Base-by-base conservation (phyloP, 106 monocot genomes). In the Apostasia ramifera region DNA sequence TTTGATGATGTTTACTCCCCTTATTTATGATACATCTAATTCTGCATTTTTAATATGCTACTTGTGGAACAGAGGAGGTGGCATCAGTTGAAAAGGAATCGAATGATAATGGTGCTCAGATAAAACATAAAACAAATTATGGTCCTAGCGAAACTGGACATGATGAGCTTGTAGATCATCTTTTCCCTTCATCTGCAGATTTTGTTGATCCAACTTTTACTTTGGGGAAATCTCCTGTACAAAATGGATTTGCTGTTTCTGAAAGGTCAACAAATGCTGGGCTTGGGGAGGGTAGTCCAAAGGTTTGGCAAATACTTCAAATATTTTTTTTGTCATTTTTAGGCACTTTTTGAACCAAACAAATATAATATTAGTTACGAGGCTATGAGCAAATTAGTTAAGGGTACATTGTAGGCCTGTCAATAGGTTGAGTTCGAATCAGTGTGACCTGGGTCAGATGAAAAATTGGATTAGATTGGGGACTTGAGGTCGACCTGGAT, bases 231-330 rank as follows among this genome's bases (percentile, higher is more conserved):
- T 92, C 87, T 57, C 86, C 95, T 70, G 53, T 60, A 44, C 78
- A 80, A 77, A 77, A 82, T 79, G 86, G 77, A 39, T 55, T 59
- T 6, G 49, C 52, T 26, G 11, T 42, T 66, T 71, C 63, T 77
- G 82, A 84, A 47, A 85, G 68, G 48, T 65, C 26, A 6, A 44
- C 45, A 55, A 79, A 61, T 70, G 72, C 52, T 53, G 97, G 78
- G 7, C 89, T 92, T 55, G 97, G 89, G 40, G 84, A 85, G 68
- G 97, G 89, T 63, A 75, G 81, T 65, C 97, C 97, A n/a, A 90
- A 97, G 95, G 95, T 95, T 8, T 61, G 52, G 26, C 43, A 57
- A 47, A 3, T 9, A 48, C 13, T 66, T 74, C 26, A 26, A 26
- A 26, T 26, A 26, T 26, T 26, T 26, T 26, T 26, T 26, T 26